Evolutionary conservation across 208 protist species (phyloP).

Genomic region (Leishmania mexicana): DNA sequence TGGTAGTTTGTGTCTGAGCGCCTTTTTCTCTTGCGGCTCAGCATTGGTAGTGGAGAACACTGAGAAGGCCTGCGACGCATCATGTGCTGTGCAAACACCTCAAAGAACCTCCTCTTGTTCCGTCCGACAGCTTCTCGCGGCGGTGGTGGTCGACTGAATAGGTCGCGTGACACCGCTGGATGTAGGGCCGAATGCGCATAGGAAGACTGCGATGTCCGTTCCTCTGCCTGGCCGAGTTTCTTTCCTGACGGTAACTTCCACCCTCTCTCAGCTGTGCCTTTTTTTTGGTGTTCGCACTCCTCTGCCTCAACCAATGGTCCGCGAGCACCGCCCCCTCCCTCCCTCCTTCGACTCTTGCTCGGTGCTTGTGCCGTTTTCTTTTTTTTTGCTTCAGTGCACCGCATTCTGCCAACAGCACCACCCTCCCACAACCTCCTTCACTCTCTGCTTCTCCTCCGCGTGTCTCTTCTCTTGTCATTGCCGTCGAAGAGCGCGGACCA

Average conservation of each 20-base stretch:
- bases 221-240: background rate
- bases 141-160: background rate
- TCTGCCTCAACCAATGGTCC: no score
- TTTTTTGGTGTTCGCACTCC: background rate
- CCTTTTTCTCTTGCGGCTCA: background rate
- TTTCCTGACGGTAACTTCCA: background rate
- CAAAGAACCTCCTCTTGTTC: background rate
- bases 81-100: background rate
- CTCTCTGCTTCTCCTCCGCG: background rate
- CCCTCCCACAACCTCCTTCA: background rate
- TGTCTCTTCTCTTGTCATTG: background rate
- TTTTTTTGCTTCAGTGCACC: slow-evolving; percentile 1
- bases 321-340: background rate
- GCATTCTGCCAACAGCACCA: background rate
- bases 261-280: background rate
- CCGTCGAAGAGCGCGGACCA: background rate
- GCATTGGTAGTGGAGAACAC: background rate
- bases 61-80: background rate
- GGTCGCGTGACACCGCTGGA: background rate
- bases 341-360: background rate
- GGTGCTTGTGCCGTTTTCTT: background rate
- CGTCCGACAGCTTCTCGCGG: background rate
- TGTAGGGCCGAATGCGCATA: background rate
- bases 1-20: background rate
- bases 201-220: background rate